These are phyloP conservation scores for Lactuca sativa DNA, from an alignment of 129 eudicot species.

Conservation along the genomic window DNA sequence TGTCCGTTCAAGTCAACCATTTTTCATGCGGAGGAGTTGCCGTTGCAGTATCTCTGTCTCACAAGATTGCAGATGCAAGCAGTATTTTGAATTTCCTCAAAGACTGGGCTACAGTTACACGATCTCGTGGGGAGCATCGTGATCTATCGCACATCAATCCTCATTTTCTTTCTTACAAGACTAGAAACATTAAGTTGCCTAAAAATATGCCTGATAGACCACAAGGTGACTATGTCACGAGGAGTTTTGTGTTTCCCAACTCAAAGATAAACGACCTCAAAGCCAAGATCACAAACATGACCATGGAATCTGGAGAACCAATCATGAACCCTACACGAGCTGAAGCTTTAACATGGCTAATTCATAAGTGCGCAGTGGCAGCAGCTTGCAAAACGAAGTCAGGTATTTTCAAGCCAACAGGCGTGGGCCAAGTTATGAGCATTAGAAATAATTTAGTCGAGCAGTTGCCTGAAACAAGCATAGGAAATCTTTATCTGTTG, in stretches of 20 bases:
- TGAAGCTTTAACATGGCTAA: slow-evolving; percentile 13
- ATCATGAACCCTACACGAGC: slow-evolving; percentile 19
- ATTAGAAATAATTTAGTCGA: slow-evolving; percentile 5
- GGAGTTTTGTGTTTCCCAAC: slow-evolving; percentile 21
- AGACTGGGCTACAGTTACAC: slow-evolving; percentile 21
- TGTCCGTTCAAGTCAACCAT: slow-evolving; percentile 19
- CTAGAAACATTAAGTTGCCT: neutral
- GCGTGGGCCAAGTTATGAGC: neutral
- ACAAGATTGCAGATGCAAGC: slow-evolving; percentile 28
- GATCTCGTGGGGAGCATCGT: neutral
- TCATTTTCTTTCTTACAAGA: neutral
- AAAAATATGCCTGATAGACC: neutral
- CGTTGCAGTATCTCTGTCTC: neutral
- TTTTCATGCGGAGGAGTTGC: slow-evolving; percentile 25
- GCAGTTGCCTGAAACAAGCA: neutral
- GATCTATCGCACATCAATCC: slow-evolving; percentile 5
- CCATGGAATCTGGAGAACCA: neutral
- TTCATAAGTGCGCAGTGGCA: slow-evolving; percentile 9
- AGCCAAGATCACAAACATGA: slow-evolving; percentile 10
- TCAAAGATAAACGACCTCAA: slow-evolving; percentile 11
- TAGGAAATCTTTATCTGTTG: slow-evolving; percentile 5
- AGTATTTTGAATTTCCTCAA: slow-evolving; percentile 3
- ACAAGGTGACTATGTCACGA: slow-evolving; percentile 5
- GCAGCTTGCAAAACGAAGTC: slow-evolving; percentile 2
- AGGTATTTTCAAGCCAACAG: slow-evolving; percentile 1